A percentile compares a stretch with the other conserved stretches of the same genome.
phyloP scores from a whole-genome alignment of 1,139 yeast genomes.

The Schizosaccharomyces versatilis region DNA sequence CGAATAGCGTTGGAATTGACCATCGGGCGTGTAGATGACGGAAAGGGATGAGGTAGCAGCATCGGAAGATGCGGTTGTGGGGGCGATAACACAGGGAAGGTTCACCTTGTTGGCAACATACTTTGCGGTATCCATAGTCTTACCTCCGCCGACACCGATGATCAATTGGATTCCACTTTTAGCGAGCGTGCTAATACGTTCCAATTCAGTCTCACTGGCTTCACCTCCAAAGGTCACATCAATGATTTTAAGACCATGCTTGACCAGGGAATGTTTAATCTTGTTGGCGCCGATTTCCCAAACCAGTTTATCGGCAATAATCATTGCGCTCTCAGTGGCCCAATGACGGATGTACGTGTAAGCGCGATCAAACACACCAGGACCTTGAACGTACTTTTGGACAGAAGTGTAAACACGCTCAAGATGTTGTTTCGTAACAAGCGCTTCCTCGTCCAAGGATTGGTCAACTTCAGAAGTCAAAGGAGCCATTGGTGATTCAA shows the following conservation, averaged over 20 bases:
- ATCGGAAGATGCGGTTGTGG: slow-evolving; percentile 2
- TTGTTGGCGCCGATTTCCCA: not conserved
- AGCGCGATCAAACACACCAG: not conserved
- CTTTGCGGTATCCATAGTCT: slow-evolving; percentile 2
- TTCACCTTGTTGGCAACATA: not conserved
- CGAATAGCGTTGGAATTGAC: not conserved
- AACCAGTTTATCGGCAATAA: not conserved
- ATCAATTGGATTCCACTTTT: not conserved
- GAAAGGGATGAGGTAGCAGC: slow-evolving; percentile 3
- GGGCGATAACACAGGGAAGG: not conserved
- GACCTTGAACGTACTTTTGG: slow-evolving; percentile 1
- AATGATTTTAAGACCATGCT: not conserved
- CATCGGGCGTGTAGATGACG: slow-evolving; percentile 3
- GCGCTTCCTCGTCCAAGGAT: not conserved
- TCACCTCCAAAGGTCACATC: not conserved
- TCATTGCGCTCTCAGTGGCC: not conserved
- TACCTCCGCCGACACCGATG: slow-evolving; percentile 3
- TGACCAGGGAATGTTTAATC: not conserved
- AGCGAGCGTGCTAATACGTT: not conserved
- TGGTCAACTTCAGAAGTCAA: not conserved
- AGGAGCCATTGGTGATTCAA: not conserved
- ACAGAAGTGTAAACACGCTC: not conserved
- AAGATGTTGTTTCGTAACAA: not conserved
- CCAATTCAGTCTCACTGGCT: not conserved
- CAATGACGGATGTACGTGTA: not conserved